Conservation (phyloP, 768 basidiomycete genomes). For the Suillus bovinus region DNA sequence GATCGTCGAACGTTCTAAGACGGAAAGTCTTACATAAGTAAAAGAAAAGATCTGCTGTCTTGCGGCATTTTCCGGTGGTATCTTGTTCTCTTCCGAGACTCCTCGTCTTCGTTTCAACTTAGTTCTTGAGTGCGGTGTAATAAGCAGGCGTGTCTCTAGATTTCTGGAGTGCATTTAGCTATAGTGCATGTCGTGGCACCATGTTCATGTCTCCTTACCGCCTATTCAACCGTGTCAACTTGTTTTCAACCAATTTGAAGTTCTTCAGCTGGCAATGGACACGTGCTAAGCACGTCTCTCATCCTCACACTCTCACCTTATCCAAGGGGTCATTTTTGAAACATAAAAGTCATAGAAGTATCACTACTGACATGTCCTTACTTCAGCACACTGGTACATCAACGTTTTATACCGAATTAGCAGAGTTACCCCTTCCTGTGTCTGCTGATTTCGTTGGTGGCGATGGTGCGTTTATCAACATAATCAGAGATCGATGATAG, state of each 20-base stretch:
- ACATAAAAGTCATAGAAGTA: not conserved
- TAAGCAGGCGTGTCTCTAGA: not conserved
- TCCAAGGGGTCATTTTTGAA: not conserved
- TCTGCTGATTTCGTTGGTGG: not conserved
- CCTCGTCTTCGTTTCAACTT: not conserved
- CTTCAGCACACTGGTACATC: not conserved
- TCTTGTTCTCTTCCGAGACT: not conserved
- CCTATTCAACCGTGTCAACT: not conserved
- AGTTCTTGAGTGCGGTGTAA: not conserved
- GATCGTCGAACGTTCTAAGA: too few species aligned
- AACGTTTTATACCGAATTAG: not conserved
- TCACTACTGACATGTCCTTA: not conserved
- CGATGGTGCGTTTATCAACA: constrained; percentile 40
- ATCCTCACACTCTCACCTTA: not conserved
- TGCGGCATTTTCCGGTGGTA: not conserved
- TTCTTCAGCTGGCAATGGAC: not conserved
- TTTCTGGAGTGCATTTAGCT: not conserved
- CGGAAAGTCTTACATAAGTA: too few species aligned
- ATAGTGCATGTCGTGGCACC: not conserved
- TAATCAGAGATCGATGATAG: constrained; percentile 12
- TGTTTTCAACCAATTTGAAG: not conserved
- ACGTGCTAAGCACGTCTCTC: not conserved
- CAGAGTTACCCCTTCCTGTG: not conserved
- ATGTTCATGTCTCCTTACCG: not conserved
- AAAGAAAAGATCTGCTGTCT: too few species aligned